phyloP scores from a whole-genome alignment of 2,329 filamentous ascomycete genomes.

The Microdochium trichocladiopsis region DNA sequence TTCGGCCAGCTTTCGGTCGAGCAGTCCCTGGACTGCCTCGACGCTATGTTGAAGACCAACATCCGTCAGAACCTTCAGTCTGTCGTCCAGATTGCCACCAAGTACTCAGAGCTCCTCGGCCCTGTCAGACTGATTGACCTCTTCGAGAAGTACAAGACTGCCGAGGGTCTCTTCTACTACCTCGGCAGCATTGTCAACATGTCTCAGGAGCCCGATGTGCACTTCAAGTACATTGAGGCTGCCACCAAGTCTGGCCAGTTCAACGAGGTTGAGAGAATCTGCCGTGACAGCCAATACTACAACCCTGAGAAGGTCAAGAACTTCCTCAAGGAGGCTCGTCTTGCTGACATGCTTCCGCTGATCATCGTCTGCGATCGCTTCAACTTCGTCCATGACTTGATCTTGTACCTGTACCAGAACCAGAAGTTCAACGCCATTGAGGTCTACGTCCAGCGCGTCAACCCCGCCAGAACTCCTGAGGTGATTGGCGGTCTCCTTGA shows the following conservation, averaged over 20 bases:
- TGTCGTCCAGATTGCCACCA: conserved; percentile 92
- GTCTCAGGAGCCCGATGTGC: conserved; percentile 88
- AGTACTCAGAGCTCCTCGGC: conserved; percentile 93
- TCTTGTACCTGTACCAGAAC: conserved; percentile 96
- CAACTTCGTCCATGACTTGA: conserved; percentile 96
- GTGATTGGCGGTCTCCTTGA: conserved; percentile 91
- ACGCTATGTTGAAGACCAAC: conserved; percentile 94
- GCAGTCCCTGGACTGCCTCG: conserved; percentile 86
- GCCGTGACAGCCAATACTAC: conserved; percentile 84
- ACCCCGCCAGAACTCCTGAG: conserved; percentile 82
- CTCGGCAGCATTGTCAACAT: conserved; percentile 96
- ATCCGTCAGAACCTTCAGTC: conserved; percentile 95
- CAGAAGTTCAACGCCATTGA: conserved; percentile 99
- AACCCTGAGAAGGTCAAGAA: conserved; percentile 98
- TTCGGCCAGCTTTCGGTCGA: conserved; percentile 94
- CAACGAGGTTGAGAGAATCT: conserved; percentile 94
- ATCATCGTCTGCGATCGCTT: conserved; percentile 99
- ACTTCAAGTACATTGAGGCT: conserved; percentile 99
- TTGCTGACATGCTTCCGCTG: conserved; percentile 87
- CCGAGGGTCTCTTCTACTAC: conserved; percentile 97
- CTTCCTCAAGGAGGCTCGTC: conserved; percentile 92
- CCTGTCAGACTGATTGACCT: conserved; percentile 84
- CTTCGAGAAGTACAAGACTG: conserved; percentile 95
- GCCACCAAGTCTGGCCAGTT: conserved; percentile 90
- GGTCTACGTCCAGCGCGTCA: conserved; percentile 94